A percentile compares a stretch with the other conserved stretches of the same genome.
Conservation (phyloP, 1,284 basidiomycete species). For the Trametes polyzona region DNA sequence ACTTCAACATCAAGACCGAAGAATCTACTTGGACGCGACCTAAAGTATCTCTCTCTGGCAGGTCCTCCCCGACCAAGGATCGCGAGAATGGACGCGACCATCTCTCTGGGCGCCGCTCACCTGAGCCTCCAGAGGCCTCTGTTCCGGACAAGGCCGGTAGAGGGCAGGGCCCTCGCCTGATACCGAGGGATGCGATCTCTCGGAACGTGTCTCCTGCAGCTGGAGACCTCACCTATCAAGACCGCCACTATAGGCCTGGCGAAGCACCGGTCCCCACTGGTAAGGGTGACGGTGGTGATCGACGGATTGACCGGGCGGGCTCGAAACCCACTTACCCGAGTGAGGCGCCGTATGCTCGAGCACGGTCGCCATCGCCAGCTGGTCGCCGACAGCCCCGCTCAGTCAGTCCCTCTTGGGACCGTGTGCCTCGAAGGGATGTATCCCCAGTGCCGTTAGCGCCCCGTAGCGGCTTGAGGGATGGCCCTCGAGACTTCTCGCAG, state of each 20-base stretch:
- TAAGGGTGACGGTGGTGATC: slow-evolving; percentile 10
- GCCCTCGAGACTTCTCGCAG: slow-evolving; percentile 17
- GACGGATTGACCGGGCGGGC: slow-evolving; percentile 22
- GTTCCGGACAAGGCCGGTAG: slow-evolving; percentile 19
- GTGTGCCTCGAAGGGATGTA: slow-evolving; percentile 25
- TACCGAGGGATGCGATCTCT: slow-evolving; percentile 18
- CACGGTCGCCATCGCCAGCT: slow-evolving; percentile 23
- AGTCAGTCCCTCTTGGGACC: slow-evolving; percentile 29
- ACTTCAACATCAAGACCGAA: slow-evolving; percentile 61
- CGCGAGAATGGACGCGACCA: slow-evolving; percentile 27
- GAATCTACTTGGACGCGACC: slow-evolving; percentile 66
- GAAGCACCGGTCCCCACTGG: slow-evolving; percentile 24
- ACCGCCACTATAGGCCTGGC: slow-evolving; percentile 67
- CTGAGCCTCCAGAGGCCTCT: slow-evolving; percentile 10
- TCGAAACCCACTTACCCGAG: slow-evolving; percentile 7
- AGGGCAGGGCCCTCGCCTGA: slow-evolving; percentile 12
- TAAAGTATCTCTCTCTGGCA: slow-evolving; percentile 21
- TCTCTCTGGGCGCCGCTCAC: slow-evolving; percentile 19
- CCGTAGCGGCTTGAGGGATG: slow-evolving; percentile 21
- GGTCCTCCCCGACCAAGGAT: slow-evolving; percentile 32
- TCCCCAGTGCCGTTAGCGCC: slow-evolving; percentile 24
- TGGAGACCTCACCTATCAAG: slow-evolving; percentile 50
- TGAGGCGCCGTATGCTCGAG: slow-evolving; percentile 14
- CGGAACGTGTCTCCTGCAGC: slow-evolving; percentile 28
- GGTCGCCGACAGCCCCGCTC: slow-evolving; percentile 27